Conservation (phyloP, 176 grass and related monocot genomes). For the Oryza officinalis region DNA sequence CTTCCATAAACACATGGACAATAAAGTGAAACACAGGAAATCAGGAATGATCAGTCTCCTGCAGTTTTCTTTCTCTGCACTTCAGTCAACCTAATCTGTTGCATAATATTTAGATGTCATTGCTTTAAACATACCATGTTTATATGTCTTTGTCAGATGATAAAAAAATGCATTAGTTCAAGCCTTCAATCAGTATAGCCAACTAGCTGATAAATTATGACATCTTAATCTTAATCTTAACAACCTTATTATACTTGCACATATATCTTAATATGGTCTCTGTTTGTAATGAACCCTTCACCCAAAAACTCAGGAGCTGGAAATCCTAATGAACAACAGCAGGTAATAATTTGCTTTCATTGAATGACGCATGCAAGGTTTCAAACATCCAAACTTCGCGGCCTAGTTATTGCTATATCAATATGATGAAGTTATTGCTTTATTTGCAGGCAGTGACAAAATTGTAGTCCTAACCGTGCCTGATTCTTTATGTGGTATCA, state of each 20-base stretch:
- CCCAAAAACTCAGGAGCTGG: background rate
- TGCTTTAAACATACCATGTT: no score
- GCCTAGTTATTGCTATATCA: slow-evolving; percentile 15
- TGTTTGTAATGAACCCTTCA: background rate
- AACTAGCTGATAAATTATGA: background rate
- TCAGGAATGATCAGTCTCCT: background rate
- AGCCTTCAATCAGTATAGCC: background rate
- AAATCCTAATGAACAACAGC: background rate
- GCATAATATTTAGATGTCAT: background rate
- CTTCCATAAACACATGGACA: background rate
- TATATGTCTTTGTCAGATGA: background rate
- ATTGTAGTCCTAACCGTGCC: slow-evolving; percentile 12
- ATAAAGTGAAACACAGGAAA: background rate
- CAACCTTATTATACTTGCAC: background rate
- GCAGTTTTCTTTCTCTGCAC: background rate
- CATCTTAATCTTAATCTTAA: background rate
- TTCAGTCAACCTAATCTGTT: background rate
- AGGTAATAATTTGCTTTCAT: slow-evolving; percentile 21
- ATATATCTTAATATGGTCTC: background rate
- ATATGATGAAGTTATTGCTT: background rate
- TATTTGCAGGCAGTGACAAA: slow-evolving; percentile 14
- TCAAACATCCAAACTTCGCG: slow-evolving; percentile 2
- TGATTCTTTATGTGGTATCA: slow-evolving; percentile 25
- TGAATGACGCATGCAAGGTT: slow-evolving; percentile 8
- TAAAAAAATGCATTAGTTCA: background rate